Evolutionary conservation across 2,329 filamentous ascomycete genomes (phyloP).

Genomic region (Claviceps lovelessii): DNA sequence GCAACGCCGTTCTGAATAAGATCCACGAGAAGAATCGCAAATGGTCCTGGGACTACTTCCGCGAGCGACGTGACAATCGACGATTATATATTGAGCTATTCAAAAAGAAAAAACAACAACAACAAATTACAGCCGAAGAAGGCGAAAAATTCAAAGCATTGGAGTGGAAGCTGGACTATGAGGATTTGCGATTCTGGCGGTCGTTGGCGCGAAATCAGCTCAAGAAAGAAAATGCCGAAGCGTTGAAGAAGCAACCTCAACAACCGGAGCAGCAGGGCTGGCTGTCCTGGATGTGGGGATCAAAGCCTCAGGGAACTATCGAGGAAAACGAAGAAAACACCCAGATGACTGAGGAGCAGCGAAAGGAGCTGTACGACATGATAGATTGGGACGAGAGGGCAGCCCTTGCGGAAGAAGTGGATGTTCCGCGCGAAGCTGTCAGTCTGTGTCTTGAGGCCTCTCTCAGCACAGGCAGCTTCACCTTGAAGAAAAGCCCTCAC

Average conservation of each 20-base stretch:
- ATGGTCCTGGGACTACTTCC: slow-evolving; percentile 95
- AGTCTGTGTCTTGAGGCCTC: slow-evolving; percentile 88
- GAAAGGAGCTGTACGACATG: slow-evolving; percentile 89
- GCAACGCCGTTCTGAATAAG: slow-evolving; percentile 74
- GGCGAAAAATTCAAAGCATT: slow-evolving; percentile 57
- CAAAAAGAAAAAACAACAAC: slow-evolving; percentile 76
- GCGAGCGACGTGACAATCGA: slow-evolving; percentile 80
- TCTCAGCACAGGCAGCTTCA: slow-evolving; percentile 92
- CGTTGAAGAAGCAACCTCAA: slow-evolving; percentile 50
- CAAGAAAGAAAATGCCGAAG: slow-evolving; percentile 82
- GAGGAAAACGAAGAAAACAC: slow-evolving; percentile 55
- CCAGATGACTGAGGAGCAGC: slow-evolving; percentile 86
- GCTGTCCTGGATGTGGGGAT: slow-evolving; percentile 84
- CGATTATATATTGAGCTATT: slow-evolving; percentile 83
- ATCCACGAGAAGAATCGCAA: slow-evolving; percentile 87
- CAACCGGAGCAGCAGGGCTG: slow-evolving; percentile 66
- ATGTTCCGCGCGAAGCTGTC: slow-evolving; percentile 77
- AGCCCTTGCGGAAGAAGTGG: slow-evolving; percentile 71
- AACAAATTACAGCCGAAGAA: slow-evolving; percentile 57
- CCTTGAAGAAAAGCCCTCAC: slow-evolving; percentile 57
- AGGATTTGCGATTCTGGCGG: slow-evolving; percentile 94
- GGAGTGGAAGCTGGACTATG: slow-evolving; percentile 80
- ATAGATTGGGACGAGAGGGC: slow-evolving; percentile 99
- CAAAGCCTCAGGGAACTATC: slow-evolving; percentile 48
- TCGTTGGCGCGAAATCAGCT: slow-evolving; percentile 88